Evolutionary conservation across 176 grass and related monocot species (phyloP), one percentile per base, ranked within the genome.

Genomic region (Oryza rufipogon): DNA sequence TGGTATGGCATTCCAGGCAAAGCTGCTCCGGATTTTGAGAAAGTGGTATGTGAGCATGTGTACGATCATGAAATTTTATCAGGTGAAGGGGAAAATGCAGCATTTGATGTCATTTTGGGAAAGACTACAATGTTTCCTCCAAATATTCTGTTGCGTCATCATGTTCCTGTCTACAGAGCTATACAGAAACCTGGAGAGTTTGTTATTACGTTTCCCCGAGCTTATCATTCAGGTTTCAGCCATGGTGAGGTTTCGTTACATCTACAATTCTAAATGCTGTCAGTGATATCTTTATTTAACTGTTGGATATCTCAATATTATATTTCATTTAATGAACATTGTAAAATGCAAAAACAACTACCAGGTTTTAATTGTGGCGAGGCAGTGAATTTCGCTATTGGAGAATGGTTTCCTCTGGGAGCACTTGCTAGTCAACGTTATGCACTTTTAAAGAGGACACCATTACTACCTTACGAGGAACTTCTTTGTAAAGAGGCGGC

Each of bases 111-210:
- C 77, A 91, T 98, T 88, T 86, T 98, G 76, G 93, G 89, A 19
- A 98, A 98, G 83, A 98, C 96, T 46, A 98, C 96, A 78, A 98
- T 98, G 74, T 98, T 98, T 71, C 96, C 96, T 70, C 96, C 96
- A 83, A 98, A 92, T 87, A 85, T 98, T 90, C 77, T 98, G 28
- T 48, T 98, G 51, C 83, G 86, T 73, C 89, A 90, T 74, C 48
- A 76, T 68, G 85, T 98, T 89, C 96, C 93, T 71, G 93, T 98
- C 80, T 98, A 94, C 68, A 96, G 85, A 89, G 93, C 96, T 52
- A 65, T 92, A 60, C 96, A 99, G 44, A 95, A 90, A 87, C 93
- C 96, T 77, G 96, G 96, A 85, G 96, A 99, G 41, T 99, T 94
- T 64, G 90, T 99, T 58, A 74, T 99, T 64, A 99, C 96, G 1